Base-by-base conservation (phyloP, 2,329 filamentous ascomycete species). In the Fusarium agapanthi region DNA sequence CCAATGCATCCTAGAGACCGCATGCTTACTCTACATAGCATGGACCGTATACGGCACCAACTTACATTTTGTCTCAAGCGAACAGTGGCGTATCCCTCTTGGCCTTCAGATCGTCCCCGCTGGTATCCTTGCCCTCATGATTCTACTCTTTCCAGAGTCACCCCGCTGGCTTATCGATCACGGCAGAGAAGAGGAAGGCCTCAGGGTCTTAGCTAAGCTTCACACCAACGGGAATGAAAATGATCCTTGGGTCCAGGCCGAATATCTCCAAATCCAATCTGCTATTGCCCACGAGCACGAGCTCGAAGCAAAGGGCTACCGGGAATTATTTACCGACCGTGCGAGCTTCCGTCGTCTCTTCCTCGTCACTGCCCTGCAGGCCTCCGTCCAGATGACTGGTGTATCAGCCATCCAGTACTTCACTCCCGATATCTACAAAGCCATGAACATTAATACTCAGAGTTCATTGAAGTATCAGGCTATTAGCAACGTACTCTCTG, bases 1-100 rank as follows among this genome's bases (percentile, higher is more conserved):
- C 12, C 13, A 22, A n/a, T 9, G 5, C 8, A n/a, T 15, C 0
- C 22, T n/a, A 8, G 8, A n/a, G 8, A 40, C 22, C 22, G 3
- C 22, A 7, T 15, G 10, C 38, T 40, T 9, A 40, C 38, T 40
- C 13, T 8, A n/a, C 13, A 22, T 14, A 40, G 38, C 38, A 10
- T 40, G 38, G 38, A 40, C 38, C 8, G 22, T 40, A 6, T 40
- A 40, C 20, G 38, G 38, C 22, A 40, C 38, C 38, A 40, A 40
- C 20, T n/a, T 40, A 22, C 38, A 40, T 22, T 40, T 40, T 9
- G 7, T 5, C 38, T 15, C 38, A 8, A 40, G 38, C 38, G 38
- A 40, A 13, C 38, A 40, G 13, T 40, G 38, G 38, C 38, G 38
- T n/a, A n/a, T 40, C 13, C 38, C 38, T n/a, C 38, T 40, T 40